These are phyloP conservation scores for Nakaseomyces bracarensis DNA, from an alignment of 1,139 yeast genomes.

Conservation along the genomic window DNA sequence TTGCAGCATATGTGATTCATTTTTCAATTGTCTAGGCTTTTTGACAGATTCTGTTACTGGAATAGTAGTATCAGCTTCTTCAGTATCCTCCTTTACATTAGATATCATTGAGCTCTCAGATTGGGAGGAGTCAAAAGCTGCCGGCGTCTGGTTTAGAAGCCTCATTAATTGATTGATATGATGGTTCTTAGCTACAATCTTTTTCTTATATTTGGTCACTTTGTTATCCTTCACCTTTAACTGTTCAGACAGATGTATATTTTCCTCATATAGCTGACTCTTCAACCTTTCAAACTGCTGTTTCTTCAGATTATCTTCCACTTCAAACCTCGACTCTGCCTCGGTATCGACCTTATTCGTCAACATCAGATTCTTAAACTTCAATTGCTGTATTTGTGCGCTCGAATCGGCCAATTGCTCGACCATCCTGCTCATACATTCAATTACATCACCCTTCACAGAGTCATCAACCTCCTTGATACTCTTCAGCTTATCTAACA, in stretches of 20 bases:
- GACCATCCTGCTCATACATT: background rate
- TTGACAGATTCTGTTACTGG: slow-evolving; percentile 7
- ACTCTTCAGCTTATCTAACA: background rate
- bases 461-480: background rate
- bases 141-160: slow-evolving; percentile 18
- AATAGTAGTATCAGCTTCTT: slow-evolving; percentile 10
- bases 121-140: slow-evolving; percentile 12
- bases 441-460: background rate
- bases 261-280: slow-evolving; percentile 28
- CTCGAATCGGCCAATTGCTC: background rate
- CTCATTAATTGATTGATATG: slow-evolving; percentile 34
- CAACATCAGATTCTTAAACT: slow-evolving; percentile 36
- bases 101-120: slow-evolving; percentile 11
- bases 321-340: slow-evolving; percentile 38
- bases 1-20: slow-evolving; percentile 34
- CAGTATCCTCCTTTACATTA: slow-evolving; percentile 10
- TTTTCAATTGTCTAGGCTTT: slow-evolving; percentile 6
- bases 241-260: slow-evolving; percentile 34
- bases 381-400: slow-evolving; percentile 24
- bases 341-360: slow-evolving; percentile 30
- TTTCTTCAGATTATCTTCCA: slow-evolving; percentile 39
- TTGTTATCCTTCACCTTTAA: slow-evolving; percentile 36
- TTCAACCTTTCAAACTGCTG: slow-evolving; percentile 44
- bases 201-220: slow-evolving; percentile 38
- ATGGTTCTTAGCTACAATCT: slow-evolving; percentile 36